Percentiles rank a stretch among this genome's conserved stretches.
Evolutionary conservation across 495 filamentous ascomycete genomes (phyloP).

Genomic region (Friedmanniomyces simplex): DNA sequence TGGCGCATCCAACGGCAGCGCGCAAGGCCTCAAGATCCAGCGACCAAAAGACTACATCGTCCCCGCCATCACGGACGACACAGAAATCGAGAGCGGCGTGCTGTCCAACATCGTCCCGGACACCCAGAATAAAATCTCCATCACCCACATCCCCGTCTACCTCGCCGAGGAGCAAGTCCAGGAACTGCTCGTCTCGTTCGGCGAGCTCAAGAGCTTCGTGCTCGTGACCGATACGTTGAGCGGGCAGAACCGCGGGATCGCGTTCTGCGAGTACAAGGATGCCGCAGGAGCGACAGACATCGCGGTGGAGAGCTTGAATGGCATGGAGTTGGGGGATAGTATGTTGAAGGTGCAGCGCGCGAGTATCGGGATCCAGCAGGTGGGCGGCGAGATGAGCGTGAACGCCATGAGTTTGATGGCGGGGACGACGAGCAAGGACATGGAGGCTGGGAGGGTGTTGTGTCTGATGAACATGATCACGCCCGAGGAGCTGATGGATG

Average conservation of each 20-base stretch:
- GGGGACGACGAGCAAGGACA: constrained; percentile 61
- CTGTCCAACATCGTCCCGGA: constrained; percentile 77
- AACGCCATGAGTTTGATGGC: constrained; percentile 99
- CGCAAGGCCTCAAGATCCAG: constrained; percentile 63
- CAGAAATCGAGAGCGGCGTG: constrained; percentile 63
- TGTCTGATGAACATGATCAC: constrained; percentile 98
- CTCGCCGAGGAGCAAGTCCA: constrained; percentile 83
- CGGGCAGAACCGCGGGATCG: constrained; percentile 88
- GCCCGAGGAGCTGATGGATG: constrained; percentile 84
- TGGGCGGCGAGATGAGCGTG: constrained; percentile 86
- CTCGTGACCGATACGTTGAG: constrained; percentile 79
- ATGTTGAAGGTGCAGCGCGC: constrained; percentile 77
- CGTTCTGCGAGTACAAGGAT: constrained; percentile 91
- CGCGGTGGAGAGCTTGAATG: constrained; percentile 82
- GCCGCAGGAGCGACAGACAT: constrained; percentile 58
- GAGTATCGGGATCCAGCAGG: constrained; percentile 86
- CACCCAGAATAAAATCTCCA: constrained; percentile 87
- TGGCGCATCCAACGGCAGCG: constrained; percentile 44
- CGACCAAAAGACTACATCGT: constrained; percentile 97
- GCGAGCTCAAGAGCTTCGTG: constrained; percentile 85
- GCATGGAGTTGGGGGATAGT: constrained; percentile 82
- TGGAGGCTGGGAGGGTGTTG: constrained; percentile 69
- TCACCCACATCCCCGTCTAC: constrained; percentile 78
- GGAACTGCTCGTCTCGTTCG: constrained; percentile 81
- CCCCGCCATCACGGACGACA: constrained; percentile 66